Evolutionary conservation across 805 yeast genomes (phyloP).

Genomic region (Blastobotrys americana): DNA sequence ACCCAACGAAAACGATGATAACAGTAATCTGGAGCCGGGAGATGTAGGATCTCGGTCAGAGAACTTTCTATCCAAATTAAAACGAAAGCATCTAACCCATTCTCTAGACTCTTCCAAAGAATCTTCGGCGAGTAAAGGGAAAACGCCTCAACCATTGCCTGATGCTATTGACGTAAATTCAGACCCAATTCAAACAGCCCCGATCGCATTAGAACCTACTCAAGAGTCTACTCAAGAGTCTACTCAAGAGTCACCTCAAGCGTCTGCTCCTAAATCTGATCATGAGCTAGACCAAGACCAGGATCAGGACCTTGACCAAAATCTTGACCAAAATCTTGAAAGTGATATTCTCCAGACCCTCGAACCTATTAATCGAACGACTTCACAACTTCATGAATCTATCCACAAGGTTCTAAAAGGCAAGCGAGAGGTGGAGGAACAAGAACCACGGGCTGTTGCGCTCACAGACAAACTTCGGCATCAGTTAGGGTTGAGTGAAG

Average conservation of each 20-base stretch:
- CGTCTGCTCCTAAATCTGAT: too few relatives aligned
- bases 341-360: too few relatives aligned
- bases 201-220: background rate
- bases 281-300: too few relatives aligned
- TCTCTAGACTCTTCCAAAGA: background rate
- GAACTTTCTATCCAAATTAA: background rate
- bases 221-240: background rate
- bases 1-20: constrained; percentile 16
- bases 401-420: constrained; percentile 11
- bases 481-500: constrained; percentile 17
- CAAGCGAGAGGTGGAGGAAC: constrained; percentile 10
- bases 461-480: constrained; percentile 19
- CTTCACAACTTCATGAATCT: constrained; percentile 9
- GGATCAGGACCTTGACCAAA: too few relatives aligned
- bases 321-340: too few relatives aligned
- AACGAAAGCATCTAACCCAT: background rate
- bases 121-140: background rate
- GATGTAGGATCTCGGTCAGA: background rate
- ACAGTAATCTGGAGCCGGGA: constrained; percentile 6
- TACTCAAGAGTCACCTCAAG: constrained; percentile 7
- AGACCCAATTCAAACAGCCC: background rate
- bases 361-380: constrained; percentile 10
- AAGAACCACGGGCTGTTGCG: constrained; percentile 17
- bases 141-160: background rate
- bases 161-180: background rate